phyloP scores from a whole-genome alignment of 352 stramenopile species.

The Paralagenidium karlingii region DNA sequence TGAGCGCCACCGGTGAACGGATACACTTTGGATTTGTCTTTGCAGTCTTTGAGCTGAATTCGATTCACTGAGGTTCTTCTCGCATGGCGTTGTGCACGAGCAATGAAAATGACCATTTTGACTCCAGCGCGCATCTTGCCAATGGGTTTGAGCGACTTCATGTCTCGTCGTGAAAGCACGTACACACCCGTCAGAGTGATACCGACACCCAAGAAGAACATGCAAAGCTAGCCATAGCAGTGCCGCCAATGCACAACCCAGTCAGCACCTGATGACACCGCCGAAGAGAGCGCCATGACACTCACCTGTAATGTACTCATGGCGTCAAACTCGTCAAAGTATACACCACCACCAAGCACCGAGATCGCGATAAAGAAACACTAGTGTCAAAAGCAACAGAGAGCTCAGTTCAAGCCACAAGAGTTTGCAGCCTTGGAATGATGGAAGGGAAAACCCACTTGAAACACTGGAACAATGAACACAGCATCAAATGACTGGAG shows the following conservation, averaged over 20 bases:
- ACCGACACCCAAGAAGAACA: conserved; percentile 61
- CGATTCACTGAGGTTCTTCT: conserved; percentile 32
- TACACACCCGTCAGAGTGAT: conserved; percentile 64
- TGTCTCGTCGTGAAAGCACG: conserved; percentile 50
- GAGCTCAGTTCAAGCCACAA: too few species aligned
- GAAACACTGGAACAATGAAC: conserved; percentile 76
- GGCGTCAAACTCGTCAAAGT: conserved; percentile 74
- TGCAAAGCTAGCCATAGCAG: conserved; percentile 30
- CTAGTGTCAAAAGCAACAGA: conserved; percentile 7
- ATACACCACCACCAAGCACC: conserved; percentile 79
- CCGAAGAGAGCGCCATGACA: too few species aligned
- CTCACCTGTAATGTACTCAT: conserved; percentile 35
- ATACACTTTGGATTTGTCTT: too few species aligned
- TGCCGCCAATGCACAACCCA: too few species aligned
- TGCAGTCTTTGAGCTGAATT: conserved; percentile 8
- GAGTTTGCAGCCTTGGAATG: too few species aligned
- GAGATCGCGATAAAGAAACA: conserved; percentile 88
- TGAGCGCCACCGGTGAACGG: too few species aligned
- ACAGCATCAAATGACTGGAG: conserved; percentile 78
- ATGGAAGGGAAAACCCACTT: too few species aligned
- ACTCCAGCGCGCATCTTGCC: conserved; percentile 29
- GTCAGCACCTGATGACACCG: too few species aligned
- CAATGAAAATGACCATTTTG: conserved; percentile 57
- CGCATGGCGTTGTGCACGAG: conserved; percentile 41
- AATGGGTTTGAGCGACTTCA: conserved; percentile 33